Percentiles rank a stretch among this genome's conserved stretches.
phyloP scores from a whole-genome alignment of 495 filamentous ascomycete species.

The Penicillium soppii region DNA sequence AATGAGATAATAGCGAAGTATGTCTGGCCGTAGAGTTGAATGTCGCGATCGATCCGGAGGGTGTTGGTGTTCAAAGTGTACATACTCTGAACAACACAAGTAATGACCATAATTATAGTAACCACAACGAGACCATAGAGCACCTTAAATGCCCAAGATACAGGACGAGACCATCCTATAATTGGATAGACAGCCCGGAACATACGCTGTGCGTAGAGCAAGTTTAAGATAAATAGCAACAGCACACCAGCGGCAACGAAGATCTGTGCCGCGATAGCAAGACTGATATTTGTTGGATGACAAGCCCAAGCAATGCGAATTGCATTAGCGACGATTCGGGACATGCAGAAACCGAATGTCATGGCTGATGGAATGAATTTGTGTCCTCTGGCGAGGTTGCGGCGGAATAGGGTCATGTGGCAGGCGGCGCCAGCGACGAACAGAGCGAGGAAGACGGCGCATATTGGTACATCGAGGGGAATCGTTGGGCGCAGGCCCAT shows the following conservation, averaged over 20 bases:
- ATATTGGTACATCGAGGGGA: constrained; percentile 62
- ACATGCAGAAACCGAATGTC: constrained; percentile 77
- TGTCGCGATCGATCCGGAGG: constrained; percentile 52
- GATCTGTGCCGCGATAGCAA: constrained; percentile 71
- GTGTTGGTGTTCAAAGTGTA: constrained; percentile 60
- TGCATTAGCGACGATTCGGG: constrained; percentile 61
- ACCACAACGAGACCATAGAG: constrained; percentile 61
- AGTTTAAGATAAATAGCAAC: constrained; percentile 76
- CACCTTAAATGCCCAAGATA: constrained; percentile 49
- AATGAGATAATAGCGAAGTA: constrained; percentile 72
- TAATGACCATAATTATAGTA: constrained; percentile 69
- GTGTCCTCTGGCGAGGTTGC: constrained; percentile 56
- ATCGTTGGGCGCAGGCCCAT: constrained; percentile 60
- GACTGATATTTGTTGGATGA: constrained; percentile 38
- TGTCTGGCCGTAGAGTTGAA: constrained; percentile 66
- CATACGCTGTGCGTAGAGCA: constrained; percentile 77
- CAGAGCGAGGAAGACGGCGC: constrained; percentile 60
- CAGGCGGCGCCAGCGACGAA: constrained; percentile 57
- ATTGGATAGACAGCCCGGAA: constrained; percentile 69
- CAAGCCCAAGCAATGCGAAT: constrained; percentile 59
- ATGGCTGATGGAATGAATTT: constrained; percentile 71
- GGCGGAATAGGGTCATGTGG: constrained; percentile 66
- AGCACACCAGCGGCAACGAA: constrained; percentile 76
- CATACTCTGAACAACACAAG: constrained; percentile 59
- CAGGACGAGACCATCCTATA: constrained; percentile 62